Evolutionary conservation across 208 protist genomes (phyloP), one percentile per base, ranked within the genome.

Genomic region (Trypanosoma melophagium): DNA sequence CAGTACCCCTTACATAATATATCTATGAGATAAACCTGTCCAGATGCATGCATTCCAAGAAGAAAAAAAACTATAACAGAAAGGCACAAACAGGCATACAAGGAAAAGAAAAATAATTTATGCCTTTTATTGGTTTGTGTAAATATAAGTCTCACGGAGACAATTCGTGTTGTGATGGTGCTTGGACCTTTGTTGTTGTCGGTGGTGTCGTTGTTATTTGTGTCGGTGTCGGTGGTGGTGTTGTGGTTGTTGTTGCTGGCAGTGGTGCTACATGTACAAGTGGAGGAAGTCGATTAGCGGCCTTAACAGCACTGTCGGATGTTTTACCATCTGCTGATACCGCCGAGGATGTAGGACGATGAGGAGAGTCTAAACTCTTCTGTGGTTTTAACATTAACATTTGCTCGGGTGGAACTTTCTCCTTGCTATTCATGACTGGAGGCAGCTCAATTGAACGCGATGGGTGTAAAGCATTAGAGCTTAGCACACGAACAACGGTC

Each of bases 401-500:
- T 5, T 35, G 28, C 28, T 35, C 3, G 28, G 28, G 28, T 35
- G 28, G 28, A 35, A 35, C 5, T 42, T 60, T 60, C 55, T 42
- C 14, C 31, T 31, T 31, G 22, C n/a, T 2, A 40, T 40, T 49
- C n/a, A 60, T 35, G 21, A 47, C 8, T 21, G 55, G 38, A 7
- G 31, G 55, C 13, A 47, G 38, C 21, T 49, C 35, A 47, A 7
- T 35, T 35, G 28, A 5, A 35, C 5, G 5, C 28, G 28, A 1
- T 35, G 28, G 5, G 28, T 5, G 28, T 5, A 35, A 35, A 35
- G 28, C 28, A 35, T 35, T 5, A 7, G 28, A 35, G 28, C 5
- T 35, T 35, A 56, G 0, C 19, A 70, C 53, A 16, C 65, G 65
- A 10, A 70, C 25, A 53, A 71, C 38, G 44, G 66, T 71, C 22